A percentile compares a stretch with the other conserved stretches of the same genome.
Evolutionary conservation across 331 rosid genomes (phyloP).

Genomic region (Pyrus hybrid): DNA sequence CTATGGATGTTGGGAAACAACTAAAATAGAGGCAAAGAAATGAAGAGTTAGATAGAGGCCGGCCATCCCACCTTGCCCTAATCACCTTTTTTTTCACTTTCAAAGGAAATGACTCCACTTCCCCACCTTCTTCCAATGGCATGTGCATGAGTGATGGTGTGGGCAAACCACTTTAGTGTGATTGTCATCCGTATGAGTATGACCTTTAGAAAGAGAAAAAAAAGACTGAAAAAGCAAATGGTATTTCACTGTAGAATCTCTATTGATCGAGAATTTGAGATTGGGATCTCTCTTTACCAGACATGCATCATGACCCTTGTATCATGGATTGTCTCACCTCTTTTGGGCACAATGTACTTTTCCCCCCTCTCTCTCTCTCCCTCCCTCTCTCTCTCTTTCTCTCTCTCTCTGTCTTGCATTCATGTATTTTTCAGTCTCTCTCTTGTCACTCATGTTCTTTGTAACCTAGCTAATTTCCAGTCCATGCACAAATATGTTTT

Average conservation of each 20-base stretch:
- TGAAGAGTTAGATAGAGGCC: background rate
- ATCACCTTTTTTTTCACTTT: constrained; percentile 6
- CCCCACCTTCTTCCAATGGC: constrained; percentile 42
- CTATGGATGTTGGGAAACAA: background rate
- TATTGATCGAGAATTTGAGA: constrained; percentile 64
- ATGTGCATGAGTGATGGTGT: constrained; percentile 82
- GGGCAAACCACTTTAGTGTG: constrained; percentile 37
- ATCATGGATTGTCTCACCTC: constrained; percentile 73
- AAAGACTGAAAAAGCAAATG: constrained; percentile 30
- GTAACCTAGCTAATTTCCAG: background rate
- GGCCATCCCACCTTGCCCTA: background rate
- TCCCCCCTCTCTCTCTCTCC: constrained; percentile 11
- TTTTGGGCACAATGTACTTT: constrained; percentile 1
- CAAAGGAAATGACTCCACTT: constrained; percentile 53
- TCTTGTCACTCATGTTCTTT: background rate
- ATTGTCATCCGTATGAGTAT: constrained; percentile 43
- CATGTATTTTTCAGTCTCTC: background rate
- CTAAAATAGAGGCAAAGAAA: background rate
- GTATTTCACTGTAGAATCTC: constrained; percentile 49
- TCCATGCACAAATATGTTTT: too few species aligned
- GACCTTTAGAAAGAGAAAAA: constrained; percentile 17
- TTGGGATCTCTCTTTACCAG: constrained; percentile 48
- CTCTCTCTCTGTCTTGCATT: constrained; percentile 11
- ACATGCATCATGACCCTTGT: constrained; percentile 67
- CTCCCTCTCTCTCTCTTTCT: constrained; percentile 19